Evolutionary conservation across 805 yeast species (phyloP).

Genomic region (baker's yeast (Saccharomyces cerevisiae)): DNA sequence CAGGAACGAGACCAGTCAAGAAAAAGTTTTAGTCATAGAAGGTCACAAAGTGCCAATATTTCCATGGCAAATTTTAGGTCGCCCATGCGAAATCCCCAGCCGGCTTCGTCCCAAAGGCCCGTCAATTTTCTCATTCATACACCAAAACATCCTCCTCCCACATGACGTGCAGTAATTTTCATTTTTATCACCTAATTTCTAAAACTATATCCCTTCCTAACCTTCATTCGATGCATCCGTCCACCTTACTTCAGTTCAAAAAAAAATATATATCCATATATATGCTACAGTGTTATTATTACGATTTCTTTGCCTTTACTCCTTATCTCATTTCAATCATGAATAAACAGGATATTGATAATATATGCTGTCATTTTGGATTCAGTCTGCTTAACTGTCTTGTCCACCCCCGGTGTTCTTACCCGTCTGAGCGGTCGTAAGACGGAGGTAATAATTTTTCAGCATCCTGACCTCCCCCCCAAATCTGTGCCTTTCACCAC

Average conservation of each 20-base stretch:
- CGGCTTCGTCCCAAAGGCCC: constrained; percentile 15
- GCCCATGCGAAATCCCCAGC: not conserved
- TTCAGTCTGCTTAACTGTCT: not conserved
- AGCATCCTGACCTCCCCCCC: not conserved
- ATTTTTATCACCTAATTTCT: not conserved
- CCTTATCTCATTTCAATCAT: not conserved
- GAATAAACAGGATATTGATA: not conserved
- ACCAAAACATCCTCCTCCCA: constrained; percentile 30
- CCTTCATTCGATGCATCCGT: not conserved
- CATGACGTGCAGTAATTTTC: not conserved
- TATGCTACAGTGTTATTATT: not conserved
- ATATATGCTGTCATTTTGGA: not conserved
- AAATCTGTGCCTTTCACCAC: not conserved
- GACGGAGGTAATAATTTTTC: not conserved
- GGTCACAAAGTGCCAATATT: constrained; percentile 24
- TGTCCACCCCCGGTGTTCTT: too few species aligned
- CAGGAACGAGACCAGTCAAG: not conserved
- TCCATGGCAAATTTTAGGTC: constrained; percentile 3
- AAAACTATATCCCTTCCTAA: not conserved
- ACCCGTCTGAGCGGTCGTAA: not conserved
- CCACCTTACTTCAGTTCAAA: not conserved
- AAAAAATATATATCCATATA: not conserved
- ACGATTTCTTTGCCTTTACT: not conserved
- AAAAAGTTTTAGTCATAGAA: constrained; percentile 14
- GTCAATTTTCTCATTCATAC: constrained; percentile 28